Base-by-base conservation (phyloP, 2,329 filamentous ascomycete species). In the Thermochaetoides dissita region DNA sequence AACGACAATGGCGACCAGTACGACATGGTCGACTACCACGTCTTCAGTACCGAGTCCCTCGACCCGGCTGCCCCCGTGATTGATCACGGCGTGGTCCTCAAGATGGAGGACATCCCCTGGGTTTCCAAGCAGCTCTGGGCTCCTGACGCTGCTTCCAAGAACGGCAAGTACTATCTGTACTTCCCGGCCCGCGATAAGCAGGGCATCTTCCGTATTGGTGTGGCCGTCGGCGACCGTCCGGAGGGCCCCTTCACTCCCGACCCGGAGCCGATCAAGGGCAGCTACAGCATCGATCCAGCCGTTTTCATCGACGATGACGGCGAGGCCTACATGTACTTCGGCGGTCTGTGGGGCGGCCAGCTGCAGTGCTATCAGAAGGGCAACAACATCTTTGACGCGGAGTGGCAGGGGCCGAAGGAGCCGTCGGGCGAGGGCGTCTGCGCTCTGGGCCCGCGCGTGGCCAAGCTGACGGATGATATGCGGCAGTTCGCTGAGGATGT, bases 1-100 rank as follows among this genome's bases (percentile, higher is more conserved):
- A 87, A 88, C 64, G 82, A 87, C 68, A 85, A 86, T 69, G 83
- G 83, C 56, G 82, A 86, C 63, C 83, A 87, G 59, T 87, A 86
- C 59, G 83, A 85, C 64, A 88, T 87, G 83, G 70, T 65, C 43
- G 83, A 88, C 65, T 88, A 88, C 68, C 82, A 87, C 60, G 83
- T 88, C 58, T 79, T 87, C 61, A 79, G 73, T 50, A 63, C 63
- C 28, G 52, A 59, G 8, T 65, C 63, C 29, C 61, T 74, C 44
- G 69, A 74, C 42, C 64, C 69, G 1, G 63, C 75, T 24, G 69
- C 68, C 46, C 64, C 67, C 11, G 79, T 86, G 2, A 78, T 69
- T 12, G 83, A 87, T 63, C 82, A 87, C 62, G 82, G 82, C 53
- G 67, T 82, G 38, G 81, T 72, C 10, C 71, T 89, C 34, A 68